Base-by-base conservation (phyloP, 495 filamentous ascomycete species). In the Staphylotrichum longicolle region DNA sequence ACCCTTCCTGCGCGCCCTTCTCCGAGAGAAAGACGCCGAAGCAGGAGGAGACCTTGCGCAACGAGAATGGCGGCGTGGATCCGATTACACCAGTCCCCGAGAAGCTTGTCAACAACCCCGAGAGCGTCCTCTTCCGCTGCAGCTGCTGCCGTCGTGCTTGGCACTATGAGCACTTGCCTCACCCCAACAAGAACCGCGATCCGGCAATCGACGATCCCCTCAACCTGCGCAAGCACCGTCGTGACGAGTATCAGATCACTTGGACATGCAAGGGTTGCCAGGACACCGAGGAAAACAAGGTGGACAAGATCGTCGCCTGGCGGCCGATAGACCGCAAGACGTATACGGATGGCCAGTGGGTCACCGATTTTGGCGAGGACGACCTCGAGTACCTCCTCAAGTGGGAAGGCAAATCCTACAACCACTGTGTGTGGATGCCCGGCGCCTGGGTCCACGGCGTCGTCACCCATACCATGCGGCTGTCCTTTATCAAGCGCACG, bases 331-430 rank as follows among this genome's bases (percentile, higher is more conserved):
- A 86, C 58, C 70, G 77, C 14, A 77, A 80, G 20, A 67, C 56
- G 7, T 85, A 88, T 55, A 72, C 68, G 5, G 55, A 76, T 5
- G 80, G 78, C 0, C 67, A 81, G 37, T 72, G 68, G 8, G 68
- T 81, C 5, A 74, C 79, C 11, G 80, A 91, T 39, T 78, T 82
- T 32, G 71, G 81, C 15, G 79, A 84, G 15, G 85, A 89, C 44
- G 77, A 90, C 5, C 88, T 92, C 47, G 91, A 96, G 66, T 98
- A 98, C 65, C 82, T 99, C 1, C 77, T 98, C 66, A 97, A 94
- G 72, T 98, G 91, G 88, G 83, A 88, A 41, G 69, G 77, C 0
- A 81, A 84, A 54, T 96, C 93, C 0, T 93, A 96, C 63, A 88
- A 85, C 64, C 87, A 87, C 56, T 87, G 86, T 30, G 77, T 73